These are phyloP conservation scores for Magnusiomyces tetraspermus DNA, from an alignment of 1,139 yeast genomes.

Conservation along the genomic window DNA sequence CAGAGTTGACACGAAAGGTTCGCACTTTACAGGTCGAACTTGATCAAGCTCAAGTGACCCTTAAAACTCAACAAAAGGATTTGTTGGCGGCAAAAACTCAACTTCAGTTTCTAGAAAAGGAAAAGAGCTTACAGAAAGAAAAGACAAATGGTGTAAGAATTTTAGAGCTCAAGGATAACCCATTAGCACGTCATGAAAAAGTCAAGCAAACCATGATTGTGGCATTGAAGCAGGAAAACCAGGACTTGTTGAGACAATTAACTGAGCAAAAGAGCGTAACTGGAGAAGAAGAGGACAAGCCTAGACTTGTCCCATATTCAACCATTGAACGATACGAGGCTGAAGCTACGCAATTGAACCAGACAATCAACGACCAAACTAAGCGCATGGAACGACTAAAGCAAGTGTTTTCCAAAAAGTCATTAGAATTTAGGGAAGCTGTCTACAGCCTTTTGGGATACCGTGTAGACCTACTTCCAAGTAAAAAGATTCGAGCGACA, in stretches of 20 bases:
- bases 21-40: constrained; percentile 27
- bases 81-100: constrained; percentile 31
- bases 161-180: constrained; percentile 58
- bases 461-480: constrained; percentile 59
- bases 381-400: constrained; percentile 54
- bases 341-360: constrained; percentile 44
- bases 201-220: constrained; percentile 49
- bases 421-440: constrained; percentile 62
- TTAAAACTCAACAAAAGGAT: constrained; percentile 21
- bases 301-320: constrained; percentile 44
- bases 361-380: constrained; percentile 42
- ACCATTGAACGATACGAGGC: constrained; percentile 55
- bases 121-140: constrained; percentile 29
- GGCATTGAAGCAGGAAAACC: constrained; percentile 50
- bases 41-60: constrained; percentile 20
- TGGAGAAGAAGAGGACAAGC: constrained; percentile 16
- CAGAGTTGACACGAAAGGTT: constrained; percentile 28
- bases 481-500: constrained; percentile 56
- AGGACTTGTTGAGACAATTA: constrained; percentile 37
- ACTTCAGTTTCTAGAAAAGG: constrained; percentile 34
- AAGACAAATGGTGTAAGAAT: constrained; percentile 36
- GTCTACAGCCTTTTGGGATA: constrained; percentile 67
- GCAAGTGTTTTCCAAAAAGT: constrained; percentile 57
- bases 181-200: constrained; percentile 55
- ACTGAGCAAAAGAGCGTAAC: constrained; percentile 11